Conservation (phyloP, 371 early-diverging fungal species). For the Mucor saturninus region DNA sequence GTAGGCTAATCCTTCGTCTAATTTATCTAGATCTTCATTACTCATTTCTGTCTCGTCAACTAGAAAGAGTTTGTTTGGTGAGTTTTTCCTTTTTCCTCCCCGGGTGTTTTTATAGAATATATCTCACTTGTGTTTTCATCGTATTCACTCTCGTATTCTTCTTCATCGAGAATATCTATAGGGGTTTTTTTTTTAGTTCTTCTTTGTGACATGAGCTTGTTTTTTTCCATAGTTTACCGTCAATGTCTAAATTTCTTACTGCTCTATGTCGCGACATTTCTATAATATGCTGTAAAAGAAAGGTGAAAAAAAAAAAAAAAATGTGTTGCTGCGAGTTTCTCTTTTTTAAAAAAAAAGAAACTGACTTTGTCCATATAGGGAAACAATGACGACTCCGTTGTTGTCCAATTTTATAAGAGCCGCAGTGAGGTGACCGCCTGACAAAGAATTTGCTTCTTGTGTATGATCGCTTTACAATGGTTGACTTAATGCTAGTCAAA, state of each 20-base stretch:
- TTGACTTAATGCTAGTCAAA: no score
- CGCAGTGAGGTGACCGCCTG: no score
- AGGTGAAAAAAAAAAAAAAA: neutral
- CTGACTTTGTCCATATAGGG: no score
- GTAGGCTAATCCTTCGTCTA: slow-evolving; percentile 58
- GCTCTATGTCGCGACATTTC: slow-evolving; percentile 78
- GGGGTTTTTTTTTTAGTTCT: neutral
- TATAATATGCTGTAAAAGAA: neutral
- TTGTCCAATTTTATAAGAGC: no score
- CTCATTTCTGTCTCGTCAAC: slow-evolving; percentile 46
- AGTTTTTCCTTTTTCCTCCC: neutral
- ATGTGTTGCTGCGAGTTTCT: no score
- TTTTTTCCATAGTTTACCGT: slow-evolving; percentile 48
- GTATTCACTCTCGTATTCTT: slow-evolving; percentile 62
- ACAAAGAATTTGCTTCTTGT: no score
- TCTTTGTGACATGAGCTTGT: neutral
- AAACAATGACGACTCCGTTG: no score
- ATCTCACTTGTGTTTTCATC: slow-evolving; percentile 50
- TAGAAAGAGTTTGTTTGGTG: slow-evolving; percentile 3
- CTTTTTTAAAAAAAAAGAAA: no score
- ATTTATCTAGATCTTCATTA: slow-evolving; percentile 51
- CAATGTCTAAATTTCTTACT: slow-evolving; percentile 71
- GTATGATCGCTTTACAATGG: no score
- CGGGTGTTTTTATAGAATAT: neutral
- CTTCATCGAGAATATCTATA: slow-evolving; percentile 67